Base-by-base conservation (phyloP, 2,329 filamentous ascomycete species). In the Lachnellula cervina region DNA sequence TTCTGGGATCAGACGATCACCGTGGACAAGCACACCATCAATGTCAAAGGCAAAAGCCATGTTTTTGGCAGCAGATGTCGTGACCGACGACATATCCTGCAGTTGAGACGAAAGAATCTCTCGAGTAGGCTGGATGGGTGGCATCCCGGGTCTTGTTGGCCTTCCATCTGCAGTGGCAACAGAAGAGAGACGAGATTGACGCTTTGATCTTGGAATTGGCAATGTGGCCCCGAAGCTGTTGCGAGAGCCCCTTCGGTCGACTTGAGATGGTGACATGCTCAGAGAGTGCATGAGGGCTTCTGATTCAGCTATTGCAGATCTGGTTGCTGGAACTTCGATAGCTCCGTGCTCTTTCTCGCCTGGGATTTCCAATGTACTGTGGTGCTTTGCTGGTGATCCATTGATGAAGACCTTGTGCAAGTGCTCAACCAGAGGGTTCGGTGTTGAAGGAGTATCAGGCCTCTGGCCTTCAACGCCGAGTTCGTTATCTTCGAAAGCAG, bases 11-110 rank as follows among this genome's bases (percentile, higher is more conserved):
- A 87, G 73, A 56, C 85, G 77, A 72, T 87, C 85, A 66, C 86
- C 86, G 72, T 89, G 86, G 55, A 89, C 86, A 23, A 90, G 77
- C 56, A 90, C 87, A 75, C 87, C 87, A 65, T 90, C 83, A 59
- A 86, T 86, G 70, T 91, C 88, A 62, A 91, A 92, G 66, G 86
- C 88, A 62, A 91, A 91, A 6, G 86, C 85, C 86, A 90, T 89
- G 75, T 90, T 85, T 79, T 90, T 90, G 56, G 86, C 87, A 56
- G 80, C 79, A 32, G 74, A 73, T 16, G 88, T 86, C 74, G 87
- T 88, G 64, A 85, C 80, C 55, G 79, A 72, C 63, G 80, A 77
- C 61, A 89, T 76, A 60, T 85, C 82, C 73, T 90, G 87, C 19
- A 89, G 77, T 72, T 89, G 86, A 3, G 84, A 81, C 38, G 83